Evolutionary conservation across 2,329 filamentous ascomycete genomes (phyloP).

Genomic region (Phyllosticta citrichinensis): DNA sequence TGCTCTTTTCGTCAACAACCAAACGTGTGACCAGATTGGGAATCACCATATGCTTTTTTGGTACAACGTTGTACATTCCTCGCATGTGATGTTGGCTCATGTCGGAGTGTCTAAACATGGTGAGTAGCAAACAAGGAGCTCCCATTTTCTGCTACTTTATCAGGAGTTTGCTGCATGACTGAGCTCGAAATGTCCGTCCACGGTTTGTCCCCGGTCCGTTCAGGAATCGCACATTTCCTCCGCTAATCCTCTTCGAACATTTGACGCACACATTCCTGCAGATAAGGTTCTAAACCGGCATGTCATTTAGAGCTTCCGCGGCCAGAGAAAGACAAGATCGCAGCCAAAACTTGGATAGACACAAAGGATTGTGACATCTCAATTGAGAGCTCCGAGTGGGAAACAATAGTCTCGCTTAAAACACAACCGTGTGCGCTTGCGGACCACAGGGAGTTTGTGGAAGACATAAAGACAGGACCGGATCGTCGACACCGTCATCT

Average conservation of each 20-base stretch:
- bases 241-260: neutral
- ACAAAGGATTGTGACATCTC: neutral
- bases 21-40: neutral
- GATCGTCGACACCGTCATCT: neutral
- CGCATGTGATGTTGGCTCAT: neutral
- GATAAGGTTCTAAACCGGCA: neutral
- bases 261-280: neutral
- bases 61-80: neutral
- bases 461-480: neutral
- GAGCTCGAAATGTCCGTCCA: neutral
- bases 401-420: neutral
- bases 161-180: neutral
- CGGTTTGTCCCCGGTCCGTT: neutral
- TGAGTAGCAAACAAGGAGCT: neutral
- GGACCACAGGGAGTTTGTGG: neutral
- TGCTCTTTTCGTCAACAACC: neutral
- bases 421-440: neutral
- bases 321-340: neutral
- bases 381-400: neutral
- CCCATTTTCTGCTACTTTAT: neutral
- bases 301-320: neutral
- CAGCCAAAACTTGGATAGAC: neutral
- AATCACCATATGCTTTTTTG: neutral
- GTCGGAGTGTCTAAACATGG: neutral
- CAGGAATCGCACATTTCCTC: neutral